These are phyloP conservation scores for Cotoneaster glaucophyllus DNA, from an alignment of 306 rosid genomes.

Conservation along the genomic window DNA sequence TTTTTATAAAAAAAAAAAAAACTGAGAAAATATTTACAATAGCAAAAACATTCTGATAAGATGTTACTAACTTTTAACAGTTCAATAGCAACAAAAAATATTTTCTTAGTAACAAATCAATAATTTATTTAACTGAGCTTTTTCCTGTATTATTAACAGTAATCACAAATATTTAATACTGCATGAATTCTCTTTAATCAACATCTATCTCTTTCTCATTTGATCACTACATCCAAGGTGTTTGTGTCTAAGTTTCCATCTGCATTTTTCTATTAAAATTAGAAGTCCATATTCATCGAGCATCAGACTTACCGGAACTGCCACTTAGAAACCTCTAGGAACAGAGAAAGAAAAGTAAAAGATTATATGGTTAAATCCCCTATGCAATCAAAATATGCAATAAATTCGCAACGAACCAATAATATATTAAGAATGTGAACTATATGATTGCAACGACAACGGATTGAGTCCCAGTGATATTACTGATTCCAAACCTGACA, in stretches of 20 bases:
- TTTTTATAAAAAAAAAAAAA: not conserved
- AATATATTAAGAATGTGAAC: not conserved
- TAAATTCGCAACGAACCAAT: not conserved
- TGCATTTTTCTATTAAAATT: not conserved
- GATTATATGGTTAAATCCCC: not conserved
- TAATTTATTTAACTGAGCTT: not conserved
- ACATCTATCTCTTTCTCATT: not conserved
- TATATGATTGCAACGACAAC: not conserved
- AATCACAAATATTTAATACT: not conserved
- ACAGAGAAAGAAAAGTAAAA: not conserved
- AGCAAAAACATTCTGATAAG: not conserved
- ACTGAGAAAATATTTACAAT: not conserved
- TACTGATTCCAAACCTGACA: conserved; percentile 56
- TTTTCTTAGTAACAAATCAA: not conserved
- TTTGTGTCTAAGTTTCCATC: not conserved
- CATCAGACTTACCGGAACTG: not conserved
- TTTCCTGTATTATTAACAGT: not conserved
- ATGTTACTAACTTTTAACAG: too few species aligned
- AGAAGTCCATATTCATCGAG: not conserved
- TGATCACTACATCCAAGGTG: not conserved
- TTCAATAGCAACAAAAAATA: too few species aligned
- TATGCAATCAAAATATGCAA: not conserved
- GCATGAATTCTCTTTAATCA: not conserved
- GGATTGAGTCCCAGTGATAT: not conserved
- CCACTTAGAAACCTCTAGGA: not conserved